Conservation (phyloP, 768 basidiomycete genomes). For the Xerocomellus dryophilus region DNA sequence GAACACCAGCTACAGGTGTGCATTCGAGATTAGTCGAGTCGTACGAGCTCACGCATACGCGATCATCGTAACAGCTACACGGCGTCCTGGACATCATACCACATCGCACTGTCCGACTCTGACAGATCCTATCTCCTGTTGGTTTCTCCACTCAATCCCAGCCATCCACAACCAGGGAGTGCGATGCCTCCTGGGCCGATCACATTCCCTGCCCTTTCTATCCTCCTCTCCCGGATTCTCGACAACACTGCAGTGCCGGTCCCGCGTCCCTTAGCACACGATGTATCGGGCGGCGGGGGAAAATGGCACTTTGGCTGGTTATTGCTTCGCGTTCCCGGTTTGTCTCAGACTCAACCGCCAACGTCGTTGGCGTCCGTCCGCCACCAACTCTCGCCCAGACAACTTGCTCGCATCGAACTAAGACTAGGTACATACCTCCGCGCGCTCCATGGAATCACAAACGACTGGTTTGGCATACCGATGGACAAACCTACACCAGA, state of each 20-base stretch:
- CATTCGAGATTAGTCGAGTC: background rate
- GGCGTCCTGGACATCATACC: conserved; percentile 25
- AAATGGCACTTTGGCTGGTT: conserved; percentile 25
- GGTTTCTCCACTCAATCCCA: conserved; percentile 6
- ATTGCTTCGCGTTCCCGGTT: conserved; percentile 36
- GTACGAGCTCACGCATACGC: background rate
- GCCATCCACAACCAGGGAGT: conserved; percentile 8
- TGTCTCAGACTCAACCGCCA: conserved; percentile 32
- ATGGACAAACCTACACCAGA: conserved; percentile 24
- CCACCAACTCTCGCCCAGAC: conserved; percentile 34
- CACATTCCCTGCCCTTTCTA: conserved; percentile 35
- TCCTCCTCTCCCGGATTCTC: conserved; percentile 43
- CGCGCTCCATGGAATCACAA: conserved; percentile 67
- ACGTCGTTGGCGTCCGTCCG: conserved; percentile 37
- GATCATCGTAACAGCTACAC: conserved; percentile 24
- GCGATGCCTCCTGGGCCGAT: conserved; percentile 13
- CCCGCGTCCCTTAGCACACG: conserved; percentile 43
- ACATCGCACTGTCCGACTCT: conserved; percentile 24
- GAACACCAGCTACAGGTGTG: conserved; percentile 32
- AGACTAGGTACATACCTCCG: conserved; percentile 58
- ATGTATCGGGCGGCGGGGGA: conserved; percentile 35
- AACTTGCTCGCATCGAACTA: conserved; percentile 52
- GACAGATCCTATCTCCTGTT: conserved; percentile 30
- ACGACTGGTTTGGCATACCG: conserved; percentile 72
- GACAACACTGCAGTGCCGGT: conserved; percentile 49